Percentiles rank a stretch among this genome's conserved stretches.
Evolutionary conservation across 306 rosid genomes (phyloP).

Genomic region (Argentina anserina): DNA sequence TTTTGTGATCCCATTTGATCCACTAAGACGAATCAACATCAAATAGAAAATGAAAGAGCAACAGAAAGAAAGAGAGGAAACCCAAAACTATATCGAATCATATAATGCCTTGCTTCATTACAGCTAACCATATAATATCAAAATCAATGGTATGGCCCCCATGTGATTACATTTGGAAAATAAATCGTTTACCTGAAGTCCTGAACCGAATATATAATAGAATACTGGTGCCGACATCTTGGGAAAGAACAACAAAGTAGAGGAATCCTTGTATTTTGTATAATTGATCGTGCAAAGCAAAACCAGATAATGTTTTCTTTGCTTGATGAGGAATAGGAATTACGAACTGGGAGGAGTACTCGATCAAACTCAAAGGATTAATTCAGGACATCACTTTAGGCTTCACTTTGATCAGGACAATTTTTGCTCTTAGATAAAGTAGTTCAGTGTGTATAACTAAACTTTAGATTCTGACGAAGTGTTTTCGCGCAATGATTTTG

Average conservation of each 20-base stretch:
- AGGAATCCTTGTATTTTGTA: too few relatives aligned
- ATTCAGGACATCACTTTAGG: background rate
- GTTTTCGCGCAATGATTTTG: background rate
- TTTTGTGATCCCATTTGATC: background rate
- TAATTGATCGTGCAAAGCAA: too few relatives aligned
- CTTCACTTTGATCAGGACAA: too few relatives aligned
- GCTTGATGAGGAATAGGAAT: background rate
- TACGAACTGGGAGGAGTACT: background rate
- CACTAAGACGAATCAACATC: background rate
- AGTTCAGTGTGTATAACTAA: too few relatives aligned
- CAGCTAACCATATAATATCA: background rate
- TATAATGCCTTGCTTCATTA: background rate
- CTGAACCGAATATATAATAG: background rate
- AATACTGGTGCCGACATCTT: background rate
- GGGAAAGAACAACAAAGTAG: background rate
- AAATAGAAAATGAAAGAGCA: background rate
- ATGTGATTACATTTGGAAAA: background rate
- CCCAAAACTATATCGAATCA: background rate
- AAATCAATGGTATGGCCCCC: background rate
- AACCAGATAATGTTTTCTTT: background rate
- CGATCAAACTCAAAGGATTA: background rate
- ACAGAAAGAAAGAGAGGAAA: background rate
- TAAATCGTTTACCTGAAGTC: slow-evolving; percentile 3
- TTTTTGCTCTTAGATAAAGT: background rate
- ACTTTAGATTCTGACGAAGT: too few relatives aligned